Conservation (phyloP, 768 basidiomycete species). For the Lactarius vividus region DNA sequence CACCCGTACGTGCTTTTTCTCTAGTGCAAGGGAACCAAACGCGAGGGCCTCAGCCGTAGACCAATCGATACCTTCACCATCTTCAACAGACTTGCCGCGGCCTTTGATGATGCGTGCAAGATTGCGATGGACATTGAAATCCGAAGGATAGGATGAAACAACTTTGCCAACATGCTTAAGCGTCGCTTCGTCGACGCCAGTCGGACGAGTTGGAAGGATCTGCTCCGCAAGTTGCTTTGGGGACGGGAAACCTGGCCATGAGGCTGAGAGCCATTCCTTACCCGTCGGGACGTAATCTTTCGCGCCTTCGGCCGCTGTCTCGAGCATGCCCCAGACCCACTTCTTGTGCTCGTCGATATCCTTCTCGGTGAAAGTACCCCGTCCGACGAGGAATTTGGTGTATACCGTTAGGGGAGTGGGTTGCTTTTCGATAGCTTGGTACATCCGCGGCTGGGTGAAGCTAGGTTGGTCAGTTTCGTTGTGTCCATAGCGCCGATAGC, state of each 20-base stretch:
- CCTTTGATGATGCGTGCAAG: slow-evolving; percentile 86
- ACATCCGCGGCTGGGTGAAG: slow-evolving; percentile 99
- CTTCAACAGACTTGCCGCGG: slow-evolving; percentile 88
- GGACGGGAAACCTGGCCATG: slow-evolving; percentile 98
- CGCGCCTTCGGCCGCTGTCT: slow-evolving; percentile 88
- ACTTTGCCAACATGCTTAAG: slow-evolving; percentile 84
- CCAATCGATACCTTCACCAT: slow-evolving; percentile 94
- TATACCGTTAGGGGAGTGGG: slow-evolving; percentile 90
- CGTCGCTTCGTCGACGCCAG: slow-evolving; percentile 72
- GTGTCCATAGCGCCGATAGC: slow-evolving; percentile 98
- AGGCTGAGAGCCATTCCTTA: slow-evolving; percentile 96
- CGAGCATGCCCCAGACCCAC: slow-evolving; percentile 99
- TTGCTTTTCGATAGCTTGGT: slow-evolving; percentile 93
- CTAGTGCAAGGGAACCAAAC: slow-evolving; percentile 88
- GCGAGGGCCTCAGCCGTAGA: slow-evolving; percentile 98
- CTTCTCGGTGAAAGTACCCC: slow-evolving; percentile 91
- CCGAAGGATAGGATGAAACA: slow-evolving; percentile 81
- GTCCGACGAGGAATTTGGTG: slow-evolving; percentile 83
- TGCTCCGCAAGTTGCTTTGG: slow-evolving; percentile 93
- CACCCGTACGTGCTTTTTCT: slow-evolving; percentile 90
- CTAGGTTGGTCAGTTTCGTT: slow-evolving; percentile 99
- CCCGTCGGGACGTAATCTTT: slow-evolving; percentile 95
- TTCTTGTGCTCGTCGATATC: slow-evolving; percentile 98
- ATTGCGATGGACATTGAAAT: slow-evolving; percentile 88
- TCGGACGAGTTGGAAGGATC: slow-evolving; percentile 85